Percentiles rank a stretch among this genome's conserved stretches.
Evolutionary conservation across 352 stramenopile species (phyloP).

Genomic region (Globisporangium iwayamae): DNA sequence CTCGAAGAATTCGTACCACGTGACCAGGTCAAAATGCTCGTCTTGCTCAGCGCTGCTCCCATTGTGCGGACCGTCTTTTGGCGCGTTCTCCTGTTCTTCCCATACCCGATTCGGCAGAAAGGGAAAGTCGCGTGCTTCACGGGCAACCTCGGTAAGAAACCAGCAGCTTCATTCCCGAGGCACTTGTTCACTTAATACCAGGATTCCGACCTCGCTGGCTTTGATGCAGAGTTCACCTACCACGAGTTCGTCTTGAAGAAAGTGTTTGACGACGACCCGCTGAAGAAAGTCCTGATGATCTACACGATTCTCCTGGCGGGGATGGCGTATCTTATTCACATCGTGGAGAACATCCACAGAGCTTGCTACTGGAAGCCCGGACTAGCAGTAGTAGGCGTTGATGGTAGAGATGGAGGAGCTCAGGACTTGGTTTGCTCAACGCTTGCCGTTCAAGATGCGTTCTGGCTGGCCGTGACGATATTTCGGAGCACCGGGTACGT

Average conservation of each 20-base stretch:
- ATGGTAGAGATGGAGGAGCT: background rate
- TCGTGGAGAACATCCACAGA: slow-evolving; percentile 47
- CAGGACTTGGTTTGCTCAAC: slow-evolving; percentile 28
- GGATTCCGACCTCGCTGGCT: background rate
- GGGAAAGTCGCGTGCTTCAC: slow-evolving; percentile 60
- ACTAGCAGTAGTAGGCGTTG: background rate
- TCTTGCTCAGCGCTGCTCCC: slow-evolving; percentile 40
- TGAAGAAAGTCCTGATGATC: slow-evolving; percentile 38
- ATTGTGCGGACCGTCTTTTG: slow-evolving; percentile 45
- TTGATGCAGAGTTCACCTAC: slow-evolving; percentile 54
- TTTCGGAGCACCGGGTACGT: slow-evolving; percentile 42
- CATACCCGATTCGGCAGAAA: slow-evolving; percentile 68
- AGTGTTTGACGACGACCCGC: slow-evolving; percentile 50
- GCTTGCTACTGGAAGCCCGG: slow-evolving; percentile 25
- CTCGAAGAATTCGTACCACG: slow-evolving; percentile 32
- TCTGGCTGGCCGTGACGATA: slow-evolving; percentile 48
- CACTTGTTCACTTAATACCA: background rate
- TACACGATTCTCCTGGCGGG: slow-evolving; percentile 22
- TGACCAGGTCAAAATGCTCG: slow-evolving; percentile 26
- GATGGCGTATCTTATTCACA: slow-evolving; percentile 40
- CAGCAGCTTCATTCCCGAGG: background rate
- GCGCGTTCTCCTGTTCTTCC: slow-evolving; percentile 55
- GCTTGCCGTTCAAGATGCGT: slow-evolving; percentile 28
- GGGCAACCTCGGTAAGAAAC: slow-evolving; percentile 39
- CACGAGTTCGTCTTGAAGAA: slow-evolving; percentile 72